Conservation (phyloP, 495 filamentous ascomycete genomes). For the Lineolata rhizophorae region DNA sequence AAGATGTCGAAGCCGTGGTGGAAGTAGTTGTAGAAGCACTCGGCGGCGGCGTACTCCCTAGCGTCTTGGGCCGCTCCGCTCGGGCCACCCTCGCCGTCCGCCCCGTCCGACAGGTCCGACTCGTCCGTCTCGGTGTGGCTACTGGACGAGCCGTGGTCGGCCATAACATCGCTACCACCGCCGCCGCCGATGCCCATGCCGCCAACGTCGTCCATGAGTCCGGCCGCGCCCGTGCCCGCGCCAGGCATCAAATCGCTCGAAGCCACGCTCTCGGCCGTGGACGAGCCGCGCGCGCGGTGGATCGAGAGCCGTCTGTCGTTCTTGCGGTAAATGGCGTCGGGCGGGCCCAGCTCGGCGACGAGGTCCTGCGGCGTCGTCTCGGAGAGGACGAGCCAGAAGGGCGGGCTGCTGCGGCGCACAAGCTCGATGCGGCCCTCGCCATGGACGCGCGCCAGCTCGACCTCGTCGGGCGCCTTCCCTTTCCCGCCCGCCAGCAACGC, state of each 20-base stretch:
- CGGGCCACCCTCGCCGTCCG: background rate
- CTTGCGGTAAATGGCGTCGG: slow-evolving; percentile 89
- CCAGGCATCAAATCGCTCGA: background rate
- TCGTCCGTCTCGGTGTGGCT: slow-evolving; percentile 2
- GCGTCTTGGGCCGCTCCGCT: slow-evolving; percentile 28
- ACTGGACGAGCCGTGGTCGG: slow-evolving; percentile 8
- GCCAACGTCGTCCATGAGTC: slow-evolving; percentile 4
- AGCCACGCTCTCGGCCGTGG: background rate
- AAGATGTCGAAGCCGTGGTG: slow-evolving; percentile 89
- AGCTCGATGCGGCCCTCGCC: slow-evolving; percentile 22
- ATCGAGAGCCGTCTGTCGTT: slow-evolving; percentile 83
- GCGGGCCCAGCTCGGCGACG: slow-evolving; percentile 71
- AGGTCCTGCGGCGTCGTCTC: slow-evolving; percentile 80
- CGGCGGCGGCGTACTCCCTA: slow-evolving; percentile 63
- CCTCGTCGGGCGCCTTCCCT: slow-evolving; percentile 50
- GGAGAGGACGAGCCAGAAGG: slow-evolving; percentile 47
- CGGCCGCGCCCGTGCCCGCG: background rate
- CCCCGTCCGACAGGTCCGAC: background rate
- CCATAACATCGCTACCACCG: too few relatives aligned
- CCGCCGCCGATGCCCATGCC: too few relatives aligned
- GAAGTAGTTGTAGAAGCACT: slow-evolving; percentile 90
- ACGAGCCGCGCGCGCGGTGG: slow-evolving; percentile 44
- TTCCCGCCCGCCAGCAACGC: slow-evolving; percentile 34
- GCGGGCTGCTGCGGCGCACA: slow-evolving; percentile 22
- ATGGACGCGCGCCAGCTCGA: slow-evolving; percentile 54